Evolutionary conservation across 768 basidiomycete species (phyloP).

Genomic region (Dioszegia hungarica): DNA sequence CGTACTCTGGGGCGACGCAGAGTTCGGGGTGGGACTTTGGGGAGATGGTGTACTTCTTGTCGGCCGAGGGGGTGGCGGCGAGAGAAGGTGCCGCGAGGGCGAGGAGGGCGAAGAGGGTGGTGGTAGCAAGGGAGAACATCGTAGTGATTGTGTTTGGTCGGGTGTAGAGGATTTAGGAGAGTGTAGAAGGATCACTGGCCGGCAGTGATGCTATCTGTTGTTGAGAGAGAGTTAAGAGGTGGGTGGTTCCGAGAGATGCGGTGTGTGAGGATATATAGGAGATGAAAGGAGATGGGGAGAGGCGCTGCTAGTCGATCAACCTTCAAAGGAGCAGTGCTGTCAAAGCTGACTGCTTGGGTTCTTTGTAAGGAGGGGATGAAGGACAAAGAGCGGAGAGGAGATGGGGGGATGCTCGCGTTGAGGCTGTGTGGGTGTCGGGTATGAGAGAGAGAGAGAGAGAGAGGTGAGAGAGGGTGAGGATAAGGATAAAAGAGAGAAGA

Average conservation of each 20-base stretch:
- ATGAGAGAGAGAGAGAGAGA: not conserved
- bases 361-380: not conserved
- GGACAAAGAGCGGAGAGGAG: not conserved
- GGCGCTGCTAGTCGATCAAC: not conserved
- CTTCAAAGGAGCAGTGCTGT: not conserved
- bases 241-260: not conserved
- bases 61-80: slow-evolving; percentile 14
- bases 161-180: not conserved
- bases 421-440: not conserved
- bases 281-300: not conserved
- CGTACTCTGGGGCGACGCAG: slow-evolving; percentile 27
- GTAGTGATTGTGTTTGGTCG: not conserved
- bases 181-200: not conserved
- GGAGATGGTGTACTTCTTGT: slow-evolving; percentile 29
- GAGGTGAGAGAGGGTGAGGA: not conserved
- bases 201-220: not conserved
- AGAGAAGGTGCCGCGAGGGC: slow-evolving; percentile 13
- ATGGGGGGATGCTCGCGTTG: not conserved
- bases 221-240: not conserved
- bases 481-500: slow-evolving; percentile 1
- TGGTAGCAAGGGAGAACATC: slow-evolving; percentile 17
- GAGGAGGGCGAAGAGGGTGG: slow-evolving; percentile 12
- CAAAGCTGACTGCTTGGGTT: not conserved
- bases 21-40: slow-evolving; percentile 25
- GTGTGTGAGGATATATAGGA: not conserved